Evolutionary conservation across 768 basidiomycete genomes (phyloP).

Genomic region (Boletus sp.): DNA sequence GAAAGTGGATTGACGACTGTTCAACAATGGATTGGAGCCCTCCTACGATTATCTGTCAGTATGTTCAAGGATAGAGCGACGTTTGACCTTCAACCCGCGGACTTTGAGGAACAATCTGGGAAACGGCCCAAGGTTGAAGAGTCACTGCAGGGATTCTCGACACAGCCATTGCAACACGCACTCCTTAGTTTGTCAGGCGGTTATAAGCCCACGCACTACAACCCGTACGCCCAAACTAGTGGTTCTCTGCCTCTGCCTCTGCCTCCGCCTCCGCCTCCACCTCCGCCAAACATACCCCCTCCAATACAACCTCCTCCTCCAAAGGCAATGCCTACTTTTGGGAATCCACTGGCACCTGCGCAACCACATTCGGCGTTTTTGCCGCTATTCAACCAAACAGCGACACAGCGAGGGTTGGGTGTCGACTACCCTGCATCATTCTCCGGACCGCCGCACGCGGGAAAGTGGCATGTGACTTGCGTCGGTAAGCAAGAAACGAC

Average conservation of each 20-base stretch:
- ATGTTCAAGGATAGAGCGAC: constrained; percentile 15
- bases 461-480: constrained; percentile 65
- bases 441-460: constrained; percentile 65
- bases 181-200: constrained; percentile 10
- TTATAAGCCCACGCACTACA: constrained; percentile 30
- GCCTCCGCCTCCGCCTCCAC: constrained; percentile 23
- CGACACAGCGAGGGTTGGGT: constrained; percentile 59
- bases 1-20: constrained; percentile 52
- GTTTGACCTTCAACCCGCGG: constrained; percentile 21
- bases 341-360: constrained; percentile 65
- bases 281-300: constrained; percentile 31
- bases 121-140: constrained; percentile 33
- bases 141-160: constrained; percentile 31
- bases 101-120: constrained; percentile 29
- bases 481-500: constrained; percentile 49
- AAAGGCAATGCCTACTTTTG: constrained; percentile 28
- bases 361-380: constrained; percentile 63
- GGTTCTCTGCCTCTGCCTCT: constrained; percentile 13
- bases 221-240: constrained; percentile 24
- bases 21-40: constrained; percentile 55
- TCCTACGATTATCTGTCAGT: constrained; percentile 29
- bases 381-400: constrained; percentile 73
- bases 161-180: constrained; percentile 24
- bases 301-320: constrained; percentile 38
- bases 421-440: constrained; percentile 62